phyloP scores from a whole-genome alignment of 768 basidiomycete species.

The Mycena crocata region DNA sequence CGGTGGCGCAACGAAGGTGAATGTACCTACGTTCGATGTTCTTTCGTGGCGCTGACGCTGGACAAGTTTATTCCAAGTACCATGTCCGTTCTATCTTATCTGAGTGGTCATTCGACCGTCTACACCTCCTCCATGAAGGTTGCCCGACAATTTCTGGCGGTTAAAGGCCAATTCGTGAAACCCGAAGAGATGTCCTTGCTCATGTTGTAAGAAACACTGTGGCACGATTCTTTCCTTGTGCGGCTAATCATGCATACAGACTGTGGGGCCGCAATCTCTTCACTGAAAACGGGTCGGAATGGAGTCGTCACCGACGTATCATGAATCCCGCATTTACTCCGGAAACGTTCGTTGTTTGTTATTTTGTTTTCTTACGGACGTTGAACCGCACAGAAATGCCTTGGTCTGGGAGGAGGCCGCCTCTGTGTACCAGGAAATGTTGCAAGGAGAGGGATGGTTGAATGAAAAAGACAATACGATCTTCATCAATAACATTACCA shows the following conservation, averaged over 20 bases:
- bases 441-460: slow-evolving; percentile 8
- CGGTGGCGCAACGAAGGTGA: slow-evolving; percentile 14
- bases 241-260: not conserved
- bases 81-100: not conserved
- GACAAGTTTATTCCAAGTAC: slow-evolving; percentile 4
- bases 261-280: slow-evolving; percentile 9
- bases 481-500: not conserved
- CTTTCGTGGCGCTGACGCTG: not conserved
- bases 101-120: not conserved
- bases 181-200: not conserved
- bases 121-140: slow-evolving; percentile 7
- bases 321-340: slow-evolving; percentile 18
- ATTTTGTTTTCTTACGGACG: not conserved
- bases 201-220: not conserved
- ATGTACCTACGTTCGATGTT: not conserved
- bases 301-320: slow-evolving; percentile 20
- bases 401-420: slow-evolving; percentile 5
- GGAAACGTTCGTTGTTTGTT: not conserved
- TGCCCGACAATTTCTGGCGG: not conserved
- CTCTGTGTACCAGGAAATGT: slow-evolving; percentile 6
- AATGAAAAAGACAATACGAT: not conserved
- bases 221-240: no score
- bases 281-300: slow-evolving; percentile 11
- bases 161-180: slow-evolving; percentile 11
- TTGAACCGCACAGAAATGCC: not conserved